Evolutionary conservation across 257 asterid species (phyloP).

Genomic region (Solanum sejunctum): DNA sequence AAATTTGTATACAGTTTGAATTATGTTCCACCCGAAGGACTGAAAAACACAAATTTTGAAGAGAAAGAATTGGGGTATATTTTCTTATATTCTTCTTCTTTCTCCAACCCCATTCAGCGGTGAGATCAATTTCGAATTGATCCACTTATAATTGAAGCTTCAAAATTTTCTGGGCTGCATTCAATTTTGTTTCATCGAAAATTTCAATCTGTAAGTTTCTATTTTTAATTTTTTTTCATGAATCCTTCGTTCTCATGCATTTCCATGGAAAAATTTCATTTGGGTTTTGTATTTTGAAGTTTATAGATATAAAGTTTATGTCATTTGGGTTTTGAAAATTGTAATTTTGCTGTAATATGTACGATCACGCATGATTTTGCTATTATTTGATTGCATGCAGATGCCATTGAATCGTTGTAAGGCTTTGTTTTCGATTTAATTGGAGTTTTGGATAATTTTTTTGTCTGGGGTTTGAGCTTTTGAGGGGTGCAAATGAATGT

Average conservation of each 20-base stretch:
- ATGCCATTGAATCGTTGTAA: not conserved
- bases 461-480: conserved; percentile 4
- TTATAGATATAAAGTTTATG: not conserved
- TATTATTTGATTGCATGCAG: not conserved
- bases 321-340: not conserved
- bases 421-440: not conserved
- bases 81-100: not conserved
- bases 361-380: not conserved
- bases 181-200: not conserved
- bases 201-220: not conserved
- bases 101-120: not conserved
- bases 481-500: conserved; percentile 53
- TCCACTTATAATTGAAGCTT: not conserved
- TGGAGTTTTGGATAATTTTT: not conserved
- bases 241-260: not conserved
- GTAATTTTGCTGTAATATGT: not conserved
- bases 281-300: not conserved
- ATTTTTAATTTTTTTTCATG: not conserved
- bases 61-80: not conserved
- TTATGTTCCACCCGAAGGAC: not conserved
- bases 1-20: not conserved
- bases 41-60: not conserved
- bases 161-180: not conserved
- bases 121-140: not conserved
- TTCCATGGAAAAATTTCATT: not conserved